Conservation (phyloP, 768 basidiomycete species). For the Tylopilus sp. region DNA sequence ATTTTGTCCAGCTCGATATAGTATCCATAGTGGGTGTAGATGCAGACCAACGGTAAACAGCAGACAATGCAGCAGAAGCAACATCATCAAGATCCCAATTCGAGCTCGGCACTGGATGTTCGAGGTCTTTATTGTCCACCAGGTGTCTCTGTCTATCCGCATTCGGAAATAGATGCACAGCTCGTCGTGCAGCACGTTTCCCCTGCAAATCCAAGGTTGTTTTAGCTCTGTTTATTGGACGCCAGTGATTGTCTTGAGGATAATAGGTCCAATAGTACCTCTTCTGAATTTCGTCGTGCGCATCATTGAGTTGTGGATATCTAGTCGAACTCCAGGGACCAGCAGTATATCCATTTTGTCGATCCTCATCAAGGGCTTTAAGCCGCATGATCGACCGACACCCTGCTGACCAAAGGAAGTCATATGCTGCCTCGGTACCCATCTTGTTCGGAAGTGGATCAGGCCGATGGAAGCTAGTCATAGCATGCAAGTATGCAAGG, state of each 20-base stretch:
- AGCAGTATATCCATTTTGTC: too few relatives aligned
- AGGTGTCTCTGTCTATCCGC: too few relatives aligned
- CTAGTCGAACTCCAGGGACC: not conserved
- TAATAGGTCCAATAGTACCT: not conserved
- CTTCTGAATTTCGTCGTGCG: not conserved
- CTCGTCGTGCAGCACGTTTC: not conserved
- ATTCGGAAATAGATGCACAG: not conserved
- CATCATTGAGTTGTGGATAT: not conserved
- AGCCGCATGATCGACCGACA: not conserved
- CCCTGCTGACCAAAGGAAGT: not conserved
- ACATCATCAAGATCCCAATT: too few relatives aligned
- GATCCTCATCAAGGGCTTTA: not conserved
- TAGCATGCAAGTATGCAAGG: not conserved
- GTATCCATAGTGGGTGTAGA: too few relatives aligned
- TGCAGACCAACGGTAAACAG: too few relatives aligned
- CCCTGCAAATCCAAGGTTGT: not conserved
- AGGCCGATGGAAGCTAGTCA: not conserved
- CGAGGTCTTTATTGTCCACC: too few relatives aligned
- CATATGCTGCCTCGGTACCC: not conserved
- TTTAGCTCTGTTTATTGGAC: too few relatives aligned
- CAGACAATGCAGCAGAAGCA: too few relatives aligned
- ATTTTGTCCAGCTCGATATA: too few relatives aligned
- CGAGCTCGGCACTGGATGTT: too few relatives aligned
- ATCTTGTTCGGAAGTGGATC: not conserved
- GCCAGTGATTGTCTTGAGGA: not conserved